Evolutionary conservation across 805 yeast genomes (phyloP).

Genomic region (Wickerhamiella musiphila): DNA sequence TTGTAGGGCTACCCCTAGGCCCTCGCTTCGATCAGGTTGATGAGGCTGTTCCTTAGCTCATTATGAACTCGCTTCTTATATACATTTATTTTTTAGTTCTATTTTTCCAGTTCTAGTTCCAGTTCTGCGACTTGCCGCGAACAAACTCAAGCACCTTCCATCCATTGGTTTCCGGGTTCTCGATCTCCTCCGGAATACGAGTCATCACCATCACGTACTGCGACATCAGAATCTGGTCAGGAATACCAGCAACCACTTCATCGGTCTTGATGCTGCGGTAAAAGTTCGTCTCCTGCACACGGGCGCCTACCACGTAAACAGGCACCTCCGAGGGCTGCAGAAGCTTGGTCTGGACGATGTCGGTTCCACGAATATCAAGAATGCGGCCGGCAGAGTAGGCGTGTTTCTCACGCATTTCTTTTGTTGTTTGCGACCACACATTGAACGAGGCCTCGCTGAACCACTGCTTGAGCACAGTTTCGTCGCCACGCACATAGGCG

Average conservation of each 20-base stretch:
- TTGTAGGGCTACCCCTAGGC: too few species aligned
- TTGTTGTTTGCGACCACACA: conserved; percentile 84
- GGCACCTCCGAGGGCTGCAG: conserved; percentile 86
- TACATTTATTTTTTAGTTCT: neutral
- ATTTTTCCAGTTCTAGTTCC: conserved; percentile 31
- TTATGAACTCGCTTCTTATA: neutral
- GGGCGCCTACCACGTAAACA: conserved; percentile 79
- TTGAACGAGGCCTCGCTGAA: conserved; percentile 92
- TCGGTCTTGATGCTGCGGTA: conserved; percentile 84
- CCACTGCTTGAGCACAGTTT: conserved; percentile 69
- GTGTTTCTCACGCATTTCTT: conserved; percentile 81
- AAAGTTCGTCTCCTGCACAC: conserved; percentile 89
- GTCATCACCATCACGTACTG: conserved; percentile 95
- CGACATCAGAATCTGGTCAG: conserved; percentile 78
- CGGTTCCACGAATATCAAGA: conserved; percentile 88
- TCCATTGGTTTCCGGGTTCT: conserved; percentile 81
- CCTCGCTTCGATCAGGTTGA: too few species aligned
- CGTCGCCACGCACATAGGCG: conserved; percentile 88
- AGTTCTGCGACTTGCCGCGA: conserved; percentile 79
- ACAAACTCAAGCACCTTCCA: conserved; percentile 94
- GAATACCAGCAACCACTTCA: conserved; percentile 89
- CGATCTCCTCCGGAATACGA: conserved; percentile 81
- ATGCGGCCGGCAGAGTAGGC: conserved; percentile 80
- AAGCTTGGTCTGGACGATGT: conserved; percentile 70
- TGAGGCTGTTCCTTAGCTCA: too few species aligned